Base-by-base conservation (phyloP, 1,284 basidiomycete genomes). In the Pyrrhoderma noxium region DNA sequence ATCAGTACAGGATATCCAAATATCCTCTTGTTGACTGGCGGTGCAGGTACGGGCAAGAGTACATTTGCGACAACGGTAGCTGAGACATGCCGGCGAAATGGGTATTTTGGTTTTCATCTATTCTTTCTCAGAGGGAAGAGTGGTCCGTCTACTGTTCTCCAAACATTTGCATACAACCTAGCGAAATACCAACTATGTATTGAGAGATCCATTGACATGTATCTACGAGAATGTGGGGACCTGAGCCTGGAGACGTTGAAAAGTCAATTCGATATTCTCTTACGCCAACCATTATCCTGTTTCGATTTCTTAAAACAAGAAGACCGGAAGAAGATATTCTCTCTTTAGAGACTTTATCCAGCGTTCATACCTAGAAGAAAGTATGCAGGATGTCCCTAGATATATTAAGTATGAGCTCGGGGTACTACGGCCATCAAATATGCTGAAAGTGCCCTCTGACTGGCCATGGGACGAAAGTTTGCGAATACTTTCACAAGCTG, bases 11-110 rank as follows among this genome's bases (percentile, higher is more conserved):
- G 14, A 22, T 4, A 5, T 4, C 2, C 35, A 19, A 50, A 50
- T 25, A 14, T 44, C 14, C 27, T 50, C 37, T 43, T 34, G 38
- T 23, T 62, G 56, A 63, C 62, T 57, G 64, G 64, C 44, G 63
- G 63, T 45, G 64, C 65, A 13, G 65, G 65, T 49, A 47, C 56
- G 7, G 64, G 65, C 14, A 52, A 57, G 40, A 54, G 51, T 45
- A 57, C 54, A 52, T 59, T 45, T 19, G 64, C 63, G 46, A 52
- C 60, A 23, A 31, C 40, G 13, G 13, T 50, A 8, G 35, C 47
- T 2, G 14, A 21, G 16, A 31, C 5, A 5, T 11, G 11, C 27
- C 27, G 27, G 11, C n/a, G n/a, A n/a, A n/a, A n/a, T n/a, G 11
- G 27, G 7, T 11, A 31, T 5, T 5, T 31, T 31, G 27, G 27